These are phyloP conservation scores for Petasospora fabianii DNA, from an alignment of 1,139 yeast genomes.

Conservation along the genomic window DNA sequence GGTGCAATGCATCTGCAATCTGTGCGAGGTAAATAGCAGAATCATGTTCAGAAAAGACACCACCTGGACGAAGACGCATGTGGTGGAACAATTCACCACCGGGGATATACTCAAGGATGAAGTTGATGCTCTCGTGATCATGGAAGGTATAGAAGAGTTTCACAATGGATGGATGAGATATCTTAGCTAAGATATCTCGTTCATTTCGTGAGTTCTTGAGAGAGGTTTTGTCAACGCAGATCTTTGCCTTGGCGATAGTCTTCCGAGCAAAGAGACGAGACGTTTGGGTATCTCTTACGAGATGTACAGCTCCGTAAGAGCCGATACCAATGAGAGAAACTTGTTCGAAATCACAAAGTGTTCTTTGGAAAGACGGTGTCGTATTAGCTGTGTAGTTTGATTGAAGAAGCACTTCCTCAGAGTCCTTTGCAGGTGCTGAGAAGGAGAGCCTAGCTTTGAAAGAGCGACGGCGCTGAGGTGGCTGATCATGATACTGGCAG, in stretches of 20 bases:
- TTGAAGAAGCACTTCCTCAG: constrained; percentile 11
- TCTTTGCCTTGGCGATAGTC: constrained; percentile 77
- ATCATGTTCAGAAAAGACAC: constrained; percentile 54
- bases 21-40: constrained; percentile 87
- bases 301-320: constrained; percentile 81
- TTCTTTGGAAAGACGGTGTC: constrained; percentile 17
- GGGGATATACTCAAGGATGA: constrained; percentile 82
- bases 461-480: constrained; percentile 3
- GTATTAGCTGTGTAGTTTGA: constrained; percentile 14
- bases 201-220: constrained; percentile 26
- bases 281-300: constrained; percentile 64
- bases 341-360: constrained; percentile 62
- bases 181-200: constrained; percentile 61
- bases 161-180: constrained; percentile 86
- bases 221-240: constrained; percentile 37
- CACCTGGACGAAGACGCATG: constrained; percentile 41
- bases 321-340: constrained; percentile 82
- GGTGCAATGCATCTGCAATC: constrained; percentile 74
- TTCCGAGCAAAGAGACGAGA: constrained; percentile 82
- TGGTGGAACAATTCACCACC: constrained; percentile 95
- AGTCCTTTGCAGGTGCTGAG: constrained; percentile 12
- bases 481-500: background rate
- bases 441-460: constrained; percentile 5
- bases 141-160: constrained; percentile 87
- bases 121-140: constrained; percentile 73